Evolutionary conservation across 164 flowering plant genomes (phyloP), one percentile per base, ranked within the genome.

Genomic region (Vitis rotundifolia): DNA sequence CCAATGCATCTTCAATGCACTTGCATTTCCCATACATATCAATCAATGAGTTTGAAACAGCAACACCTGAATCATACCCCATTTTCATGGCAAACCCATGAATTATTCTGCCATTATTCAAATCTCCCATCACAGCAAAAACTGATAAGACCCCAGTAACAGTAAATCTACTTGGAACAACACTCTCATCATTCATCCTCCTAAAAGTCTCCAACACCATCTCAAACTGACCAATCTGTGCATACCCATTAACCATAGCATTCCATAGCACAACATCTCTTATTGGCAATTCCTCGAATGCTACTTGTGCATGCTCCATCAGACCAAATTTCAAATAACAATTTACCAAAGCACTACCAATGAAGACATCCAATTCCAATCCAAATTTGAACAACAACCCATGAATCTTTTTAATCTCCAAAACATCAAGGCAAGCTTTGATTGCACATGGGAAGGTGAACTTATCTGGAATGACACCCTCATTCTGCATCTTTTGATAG

Each of bases 11-110:
- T 28, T 8, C 59, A 55, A 83, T 13, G 19, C 77, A 63, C 64
- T 75, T 79, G 77, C 90, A 85, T 77, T 91, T 90, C 18, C 93
- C 90, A 79, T 91, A 91, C 89, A 86, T 79, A 69, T 89, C 93
- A 51, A 89, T 83, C 76, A 91, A 74, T 0, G 91, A 78, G 71
- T 89, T 89, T 1, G 59, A 76, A 37, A 91, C 87, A 2, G 71
- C 82, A 67, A 83, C 61, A 55, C 78, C 82, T 0, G 80, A 78
- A 47, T 76, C 88, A 69, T 76, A 85, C 5, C 90, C 89, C 71
- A 69, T 67, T 70, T 86, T 87, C 65, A 75, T 67, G 16, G 75
- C 87, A 73, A 80, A 76, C 8, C 84, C 88, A 79, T 89, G 93
- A 66, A 89, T 61, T 15, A 67, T 64, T 68, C 67, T 83, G 49